phyloP scores from a whole-genome alignment of 192 early-diverging fungal species.

The Coemansia sp. region DNA sequence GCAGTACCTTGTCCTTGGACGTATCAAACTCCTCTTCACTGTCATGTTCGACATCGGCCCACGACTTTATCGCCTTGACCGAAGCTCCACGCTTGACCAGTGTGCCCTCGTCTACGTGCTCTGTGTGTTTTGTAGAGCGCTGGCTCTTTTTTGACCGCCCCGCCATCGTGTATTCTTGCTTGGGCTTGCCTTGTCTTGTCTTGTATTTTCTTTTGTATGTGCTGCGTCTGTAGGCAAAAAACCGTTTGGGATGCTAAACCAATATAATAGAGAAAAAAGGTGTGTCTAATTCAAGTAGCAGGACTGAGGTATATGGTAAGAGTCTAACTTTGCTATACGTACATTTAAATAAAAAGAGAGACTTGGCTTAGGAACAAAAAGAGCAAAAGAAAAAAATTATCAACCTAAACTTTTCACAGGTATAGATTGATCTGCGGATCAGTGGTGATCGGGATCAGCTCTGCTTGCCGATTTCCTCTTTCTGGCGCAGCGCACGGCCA shows the following conservation, averaged over 20 bases:
- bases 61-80: conserved; percentile 63
- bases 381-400: no score
- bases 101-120: conserved; percentile 22
- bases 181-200: no score
- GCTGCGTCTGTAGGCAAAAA: no score
- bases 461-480: conserved; percentile 78
- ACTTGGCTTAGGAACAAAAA: no score
- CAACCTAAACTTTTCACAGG: conserved; percentile 18
- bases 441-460: background rate
- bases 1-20: conserved; percentile 55
- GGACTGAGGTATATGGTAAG: no score
- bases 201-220: background rate
- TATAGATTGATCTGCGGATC: conserved; percentile 21
- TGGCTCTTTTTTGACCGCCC: conserved; percentile 30
- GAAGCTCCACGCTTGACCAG: conserved; percentile 38
- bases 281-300: no score
- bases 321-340: background rate
- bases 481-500: conserved; percentile 69
- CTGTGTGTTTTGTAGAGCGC: conserved; percentile 1
- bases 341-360: background rate
- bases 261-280: no score
- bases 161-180: no score
- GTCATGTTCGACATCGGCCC: conserved; percentile 72
- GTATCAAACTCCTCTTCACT: conserved; percentile 70
- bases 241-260: no score